phyloP scores from a whole-genome alignment of 352 stramenopile species.

The Phytopythium vexans region DNA sequence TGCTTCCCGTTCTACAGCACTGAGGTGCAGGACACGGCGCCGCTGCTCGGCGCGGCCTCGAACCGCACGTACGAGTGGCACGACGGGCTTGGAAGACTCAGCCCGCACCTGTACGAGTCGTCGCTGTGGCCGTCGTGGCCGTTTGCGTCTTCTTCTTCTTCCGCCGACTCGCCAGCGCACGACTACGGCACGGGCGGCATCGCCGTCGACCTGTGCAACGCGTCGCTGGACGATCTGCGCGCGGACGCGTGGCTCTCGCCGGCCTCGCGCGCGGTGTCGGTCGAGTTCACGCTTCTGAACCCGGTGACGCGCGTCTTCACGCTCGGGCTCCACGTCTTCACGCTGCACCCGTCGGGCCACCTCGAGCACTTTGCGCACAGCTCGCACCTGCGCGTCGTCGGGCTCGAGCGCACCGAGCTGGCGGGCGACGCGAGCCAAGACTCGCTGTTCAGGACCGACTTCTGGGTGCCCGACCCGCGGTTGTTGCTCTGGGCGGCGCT shows the following conservation, averaged over 20 bases:
- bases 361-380: constrained; percentile 81
- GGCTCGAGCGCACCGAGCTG: constrained; percentile 60
- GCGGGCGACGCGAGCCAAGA: constrained; percentile 4
- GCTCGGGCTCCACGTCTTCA: constrained; percentile 82
- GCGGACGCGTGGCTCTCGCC: constrained; percentile 74
- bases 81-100: constrained; percentile 53
- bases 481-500: constrained; percentile 67
- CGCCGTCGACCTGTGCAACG: constrained; percentile 64
- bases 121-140: constrained; percentile 4
- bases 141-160: constrained; percentile 43
- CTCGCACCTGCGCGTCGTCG: constrained; percentile 76
- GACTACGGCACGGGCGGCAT: constrained; percentile 71
- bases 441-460: no score
- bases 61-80: constrained; percentile 60
- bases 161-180: constrained; percentile 34
- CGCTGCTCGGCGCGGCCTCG: constrained; percentile 38
- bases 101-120: constrained; percentile 52
- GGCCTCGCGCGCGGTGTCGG: constrained; percentile 72
- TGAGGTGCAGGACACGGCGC: constrained; percentile 43
- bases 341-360: constrained; percentile 74
- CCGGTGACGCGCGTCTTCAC: constrained; percentile 88
- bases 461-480: constrained; percentile 40
- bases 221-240: constrained; percentile 57
- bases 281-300: constrained; percentile 88
- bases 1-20: constrained; percentile 76